Conservation (phyloP, 2,329 filamentous ascomycete genomes). For the Calcarisporium arbuscula region DNA sequence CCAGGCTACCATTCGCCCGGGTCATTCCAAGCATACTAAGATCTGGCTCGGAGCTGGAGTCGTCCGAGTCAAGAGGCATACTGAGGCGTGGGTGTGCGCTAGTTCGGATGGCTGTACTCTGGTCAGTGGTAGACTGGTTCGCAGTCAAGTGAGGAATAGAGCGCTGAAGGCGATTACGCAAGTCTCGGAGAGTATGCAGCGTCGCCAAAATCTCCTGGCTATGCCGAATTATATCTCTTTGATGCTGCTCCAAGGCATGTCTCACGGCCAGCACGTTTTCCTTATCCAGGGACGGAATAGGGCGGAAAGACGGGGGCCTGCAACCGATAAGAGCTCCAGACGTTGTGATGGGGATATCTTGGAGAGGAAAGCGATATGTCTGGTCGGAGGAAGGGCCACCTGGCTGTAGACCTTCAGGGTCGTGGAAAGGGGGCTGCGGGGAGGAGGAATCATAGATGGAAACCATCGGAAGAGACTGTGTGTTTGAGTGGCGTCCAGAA, state of each 20-base stretch:
- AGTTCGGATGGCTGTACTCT: slow-evolving; percentile 20
- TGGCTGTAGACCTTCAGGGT: too few species aligned
- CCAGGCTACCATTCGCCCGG: slow-evolving; percentile 14
- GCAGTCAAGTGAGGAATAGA: not conserved
- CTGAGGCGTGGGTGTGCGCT: slow-evolving; percentile 25
- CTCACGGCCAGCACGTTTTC: slow-evolving; percentile 19
- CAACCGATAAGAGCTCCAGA: slow-evolving; percentile 14
- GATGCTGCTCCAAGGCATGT: slow-evolving; percentile 11
- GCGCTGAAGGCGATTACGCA: slow-evolving; percentile 2
- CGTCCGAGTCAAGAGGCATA: slow-evolving; percentile 29
- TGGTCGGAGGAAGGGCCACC: too few species aligned
- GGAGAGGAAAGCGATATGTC: slow-evolving; percentile 21
- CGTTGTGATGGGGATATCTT: slow-evolving; percentile 18
- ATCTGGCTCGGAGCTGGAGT: slow-evolving; percentile 30
- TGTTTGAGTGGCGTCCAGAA: too few species aligned
- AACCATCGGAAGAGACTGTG: too few species aligned
- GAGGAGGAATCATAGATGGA: too few species aligned
- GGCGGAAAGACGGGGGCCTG: slow-evolving; percentile 15
- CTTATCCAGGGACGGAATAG: slow-evolving; percentile 19
- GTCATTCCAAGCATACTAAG: slow-evolving; percentile 29
- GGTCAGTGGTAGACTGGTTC: slow-evolving; percentile 11
- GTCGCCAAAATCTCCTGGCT: slow-evolving; percentile 7
- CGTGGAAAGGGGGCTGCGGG: too few species aligned
- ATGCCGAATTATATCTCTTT: slow-evolving; percentile 7
- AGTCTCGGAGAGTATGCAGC: slow-evolving; percentile 5